A percentile compares a stretch with the other conserved stretches of the same genome.
These are phyloP conservation scores for Polyplosphaeria fusca DNA, from an alignment of 495 filamentous ascomycete genomes.

Conservation along the genomic window DNA sequence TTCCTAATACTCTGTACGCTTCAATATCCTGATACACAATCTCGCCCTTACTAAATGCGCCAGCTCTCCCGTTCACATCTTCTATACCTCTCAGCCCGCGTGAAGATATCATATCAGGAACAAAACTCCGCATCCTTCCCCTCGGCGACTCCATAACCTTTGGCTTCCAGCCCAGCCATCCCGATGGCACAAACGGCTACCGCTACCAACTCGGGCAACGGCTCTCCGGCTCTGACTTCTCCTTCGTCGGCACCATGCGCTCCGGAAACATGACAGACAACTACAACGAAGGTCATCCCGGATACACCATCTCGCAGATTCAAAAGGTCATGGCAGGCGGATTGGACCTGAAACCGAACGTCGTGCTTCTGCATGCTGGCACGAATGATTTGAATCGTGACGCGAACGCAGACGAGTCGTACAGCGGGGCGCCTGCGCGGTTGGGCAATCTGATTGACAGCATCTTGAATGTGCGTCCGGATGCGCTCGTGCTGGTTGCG, in stretches of 20 bases:
- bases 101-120: neutral
- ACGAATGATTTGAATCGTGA: slow-evolving; percentile 17
- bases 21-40: neutral
- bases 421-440: slow-evolving; percentile 4
- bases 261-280: slow-evolving; percentile 25
- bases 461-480: slow-evolving; percentile 1
- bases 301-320: slow-evolving; percentile 16
- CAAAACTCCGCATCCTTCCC: slow-evolving; percentile 21
- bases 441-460: slow-evolving; percentile 10
- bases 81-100: neutral
- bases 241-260: slow-evolving; percentile 18
- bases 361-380: slow-evolving; percentile 18
- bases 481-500: slow-evolving; percentile 15
- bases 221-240: slow-evolving; percentile 2
- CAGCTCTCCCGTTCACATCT: neutral
- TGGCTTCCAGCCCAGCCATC: slow-evolving; percentile 6
- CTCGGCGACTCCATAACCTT: slow-evolving; percentile 25
- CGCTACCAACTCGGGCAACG: slow-evolving; percentile 2
- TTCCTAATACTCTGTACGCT: neutral
- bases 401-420: neutral
- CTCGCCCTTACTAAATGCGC: neutral
- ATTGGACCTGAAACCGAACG: slow-evolving; percentile 14
- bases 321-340: neutral
- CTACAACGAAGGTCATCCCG: slow-evolving; percentile 17
- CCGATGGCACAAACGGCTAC: slow-evolving; percentile 21